These are phyloP conservation scores for Chytriomyces sp. DNA, from an alignment of 192 early-diverging fungal genomes.

Conservation along the genomic window DNA sequence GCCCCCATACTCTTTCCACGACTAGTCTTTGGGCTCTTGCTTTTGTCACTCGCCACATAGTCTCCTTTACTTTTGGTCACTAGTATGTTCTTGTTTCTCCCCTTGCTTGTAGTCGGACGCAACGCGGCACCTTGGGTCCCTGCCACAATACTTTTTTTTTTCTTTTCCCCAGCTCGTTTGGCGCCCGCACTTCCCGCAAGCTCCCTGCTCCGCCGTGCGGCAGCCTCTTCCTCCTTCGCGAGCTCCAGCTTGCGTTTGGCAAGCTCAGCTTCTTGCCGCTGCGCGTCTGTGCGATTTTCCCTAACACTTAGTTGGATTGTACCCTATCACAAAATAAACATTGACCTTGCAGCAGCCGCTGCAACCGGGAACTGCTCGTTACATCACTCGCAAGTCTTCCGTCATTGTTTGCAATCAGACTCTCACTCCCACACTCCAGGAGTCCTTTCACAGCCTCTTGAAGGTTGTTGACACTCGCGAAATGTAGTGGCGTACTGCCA, in stretches of 20 bases:
- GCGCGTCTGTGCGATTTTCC: constrained; percentile 17
- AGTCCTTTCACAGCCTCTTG: constrained; percentile 23
- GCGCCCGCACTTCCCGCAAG: background rate
- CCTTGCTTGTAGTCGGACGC: background rate
- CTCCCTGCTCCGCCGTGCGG: background rate
- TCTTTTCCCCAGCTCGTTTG: background rate
- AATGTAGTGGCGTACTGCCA: constrained; percentile 45
- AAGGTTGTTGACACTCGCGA: constrained; percentile 40
- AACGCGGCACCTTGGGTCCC: background rate
- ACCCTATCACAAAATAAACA: background rate
- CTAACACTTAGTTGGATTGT: background rate
- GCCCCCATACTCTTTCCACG: no score
- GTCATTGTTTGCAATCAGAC: constrained; percentile 38
- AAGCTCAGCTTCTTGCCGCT: constrained; percentile 8
- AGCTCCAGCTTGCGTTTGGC: background rate
- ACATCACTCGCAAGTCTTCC: constrained; percentile 32
- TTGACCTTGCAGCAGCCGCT: constrained; percentile 3
- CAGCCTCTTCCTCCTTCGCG: background rate
- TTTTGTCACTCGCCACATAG: background rate
- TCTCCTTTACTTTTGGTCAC: background rate
- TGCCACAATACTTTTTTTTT: background rate
- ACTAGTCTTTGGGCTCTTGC: background rate
- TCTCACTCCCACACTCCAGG: constrained; percentile 32
- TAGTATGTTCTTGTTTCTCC: background rate
- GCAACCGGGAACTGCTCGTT: constrained; percentile 12